Conservation (phyloP, 768 basidiomycete genomes). For the Russula ochroleuca region DNA sequence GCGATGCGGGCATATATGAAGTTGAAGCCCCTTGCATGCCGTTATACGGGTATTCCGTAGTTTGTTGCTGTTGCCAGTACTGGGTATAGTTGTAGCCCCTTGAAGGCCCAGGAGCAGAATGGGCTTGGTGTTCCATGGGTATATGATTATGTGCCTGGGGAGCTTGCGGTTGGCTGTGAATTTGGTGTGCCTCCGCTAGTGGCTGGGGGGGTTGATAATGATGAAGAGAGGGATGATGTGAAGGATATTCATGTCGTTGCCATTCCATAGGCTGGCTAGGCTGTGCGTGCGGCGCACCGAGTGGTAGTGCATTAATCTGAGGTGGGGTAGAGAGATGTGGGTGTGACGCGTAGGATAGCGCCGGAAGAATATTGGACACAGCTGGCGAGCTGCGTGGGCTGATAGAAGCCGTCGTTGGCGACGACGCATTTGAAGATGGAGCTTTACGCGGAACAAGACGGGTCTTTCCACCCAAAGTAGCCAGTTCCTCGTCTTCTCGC, state of each 20-base stretch:
- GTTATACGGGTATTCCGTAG: conserved; percentile 20
- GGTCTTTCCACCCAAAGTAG: conserved; percentile 59
- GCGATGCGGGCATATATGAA: conserved; percentile 18
- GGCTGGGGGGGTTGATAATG: conserved; percentile 12
- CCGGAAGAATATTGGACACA: conserved; percentile 22
- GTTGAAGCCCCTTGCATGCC: conserved; percentile 14
- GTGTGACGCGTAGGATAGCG: conserved; percentile 38
- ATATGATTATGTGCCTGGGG: conserved; percentile 16
- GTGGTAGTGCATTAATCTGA: conserved; percentile 26
- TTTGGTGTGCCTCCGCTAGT: conserved; percentile 8
- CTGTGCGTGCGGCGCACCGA: conserved; percentile 1
- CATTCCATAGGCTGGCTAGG: conserved; percentile 5
- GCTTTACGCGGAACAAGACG: conserved; percentile 53
- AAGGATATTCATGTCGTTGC: conserved; percentile 15
- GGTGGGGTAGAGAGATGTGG: conserved; percentile 49
- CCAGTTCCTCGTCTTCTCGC: conserved; percentile 57
- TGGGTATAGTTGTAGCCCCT: conserved; percentile 24
- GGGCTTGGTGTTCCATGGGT: conserved; percentile 21
- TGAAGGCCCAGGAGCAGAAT: conserved; percentile 7
- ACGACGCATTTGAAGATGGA: conserved; percentile 38
- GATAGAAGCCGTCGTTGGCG: conserved; percentile 31
- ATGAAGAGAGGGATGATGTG: conserved; percentile 3
- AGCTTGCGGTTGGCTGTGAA: conserved; percentile 14
- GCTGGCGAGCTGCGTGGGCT: conserved; percentile 34
- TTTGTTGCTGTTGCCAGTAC: conserved; percentile 26